A percentile compares a stretch with the other conserved stretches of the same genome.
Evolutionary conservation across 2,329 filamentous ascomycete species (phyloP).

Genomic region (Verticillium longisporum): DNA sequence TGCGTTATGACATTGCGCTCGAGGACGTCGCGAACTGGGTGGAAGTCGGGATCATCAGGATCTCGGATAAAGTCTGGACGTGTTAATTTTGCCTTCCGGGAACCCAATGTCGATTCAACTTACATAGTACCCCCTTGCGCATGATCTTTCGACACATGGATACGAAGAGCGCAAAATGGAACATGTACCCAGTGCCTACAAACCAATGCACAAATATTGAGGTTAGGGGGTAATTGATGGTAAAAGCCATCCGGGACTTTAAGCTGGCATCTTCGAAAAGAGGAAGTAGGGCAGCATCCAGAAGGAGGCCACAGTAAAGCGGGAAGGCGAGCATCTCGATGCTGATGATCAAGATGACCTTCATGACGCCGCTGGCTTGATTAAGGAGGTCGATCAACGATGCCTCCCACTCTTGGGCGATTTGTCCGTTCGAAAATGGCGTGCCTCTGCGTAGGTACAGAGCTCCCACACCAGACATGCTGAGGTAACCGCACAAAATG

Average conservation of each 20-base stretch:
- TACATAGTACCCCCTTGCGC: conserved; percentile 86
- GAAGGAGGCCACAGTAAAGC: conserved; percentile 85
- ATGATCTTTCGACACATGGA: conserved; percentile 99
- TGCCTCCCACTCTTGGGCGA: conserved; percentile 62
- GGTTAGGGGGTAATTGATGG: conserved; percentile 71
- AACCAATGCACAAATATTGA: conserved; percentile 99
- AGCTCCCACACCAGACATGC: conserved; percentile 66
- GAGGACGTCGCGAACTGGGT: conserved; percentile 92
- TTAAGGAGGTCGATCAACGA: conserved; percentile 75
- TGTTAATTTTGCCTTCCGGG: conserved; percentile 19
- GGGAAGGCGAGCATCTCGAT: conserved; percentile 99
- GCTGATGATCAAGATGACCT: conserved; percentile 95
- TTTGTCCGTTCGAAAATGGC: conserved; percentile 53
- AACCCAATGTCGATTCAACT: conserved; percentile 26
- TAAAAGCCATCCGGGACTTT: conserved; percentile 71
- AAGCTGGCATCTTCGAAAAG: conserved; percentile 79
- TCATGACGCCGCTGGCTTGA: conserved; percentile 94
- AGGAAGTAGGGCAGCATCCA: conserved; percentile 83
- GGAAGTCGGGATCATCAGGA: conserved; percentile 96
- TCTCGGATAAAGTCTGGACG: conserved; percentile 84
- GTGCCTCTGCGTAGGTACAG: conserved; percentile 72
- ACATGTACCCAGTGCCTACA: conserved; percentile 98
- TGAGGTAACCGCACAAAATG: conserved; percentile 72
- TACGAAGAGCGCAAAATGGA: conserved; percentile 97
- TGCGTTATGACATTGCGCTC: conserved; percentile 90